Evolutionary conservation across 1,139 yeast species (phyloP), one percentile per base, ranked within the genome.

Genomic region (Geotrichum aggregatum): DNA sequence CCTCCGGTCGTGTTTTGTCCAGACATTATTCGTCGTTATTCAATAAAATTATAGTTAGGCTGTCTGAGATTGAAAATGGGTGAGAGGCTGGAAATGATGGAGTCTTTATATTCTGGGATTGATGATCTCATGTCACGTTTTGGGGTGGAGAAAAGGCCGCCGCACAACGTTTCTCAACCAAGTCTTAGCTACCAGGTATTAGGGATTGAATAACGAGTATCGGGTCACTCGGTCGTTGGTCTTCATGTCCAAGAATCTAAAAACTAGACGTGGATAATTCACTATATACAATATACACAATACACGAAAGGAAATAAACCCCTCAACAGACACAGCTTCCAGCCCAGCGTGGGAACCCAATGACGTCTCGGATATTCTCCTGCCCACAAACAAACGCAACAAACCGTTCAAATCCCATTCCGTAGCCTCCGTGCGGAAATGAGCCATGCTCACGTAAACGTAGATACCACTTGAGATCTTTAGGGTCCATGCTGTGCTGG

Each of bases 341-440:
- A 7, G 71, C 74, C 63, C 79, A 73, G 60, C 88, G 72, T 2
- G 96, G 92, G 66, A 92, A 91, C 1, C 96, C 87, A 35, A 87
- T 82, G 2, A 87, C 86, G 61, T 94, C 99, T 61, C 87, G 77
- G 44, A 94, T 79, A 63, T 87, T 88, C 43, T 87, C 95, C 31
- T 76, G 68, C 2, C 84, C 92, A 6, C 80, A 74, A 51, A 88
- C 71, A 61, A 83, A 91, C 44, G 86, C 81, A 16, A 94, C 69
- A 40, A 92, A 70, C 56, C 99, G 73, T 66, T 94, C 98, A 61
- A 91, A 82, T 0, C 99, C 99, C 75, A 94, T 74, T 0, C 99
- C 99, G 69, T 86, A 94, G 0, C 99, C 99, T 44, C 98, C 98
- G 66, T 91, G 98, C 0, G 97, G 96, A 34, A 84, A 83, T 4